Conservation (phyloP, 345 rosid species). For the Durio zibethinus region DNA sequence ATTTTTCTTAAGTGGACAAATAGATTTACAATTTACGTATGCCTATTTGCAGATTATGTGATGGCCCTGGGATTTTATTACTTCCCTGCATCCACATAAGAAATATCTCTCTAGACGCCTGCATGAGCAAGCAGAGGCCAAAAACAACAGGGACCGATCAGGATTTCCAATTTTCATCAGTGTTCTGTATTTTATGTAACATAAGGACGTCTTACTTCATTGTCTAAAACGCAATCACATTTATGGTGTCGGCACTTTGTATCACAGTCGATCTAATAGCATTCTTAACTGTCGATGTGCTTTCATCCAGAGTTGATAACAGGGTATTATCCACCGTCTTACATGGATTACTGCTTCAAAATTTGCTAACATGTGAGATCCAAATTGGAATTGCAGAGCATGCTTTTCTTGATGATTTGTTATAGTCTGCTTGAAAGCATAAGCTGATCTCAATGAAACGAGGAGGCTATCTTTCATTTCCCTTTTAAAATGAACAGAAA, state of each 20-base stretch:
- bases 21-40: background rate
- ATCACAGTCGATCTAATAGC: background rate
- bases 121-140: background rate
- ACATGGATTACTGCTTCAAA: background rate
- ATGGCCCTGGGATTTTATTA: background rate
- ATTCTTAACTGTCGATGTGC: background rate
- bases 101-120: background rate
- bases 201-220: background rate
- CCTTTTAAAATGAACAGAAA: too few relatives aligned
- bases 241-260: background rate
- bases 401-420: background rate
- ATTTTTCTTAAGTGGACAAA: background rate
- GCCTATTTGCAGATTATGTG: background rate
- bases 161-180: background rate
- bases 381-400: background rate
- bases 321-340: background rate
- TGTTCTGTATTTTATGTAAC: background rate
- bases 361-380: background rate
- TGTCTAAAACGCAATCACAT: background rate
- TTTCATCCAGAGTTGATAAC: background rate
- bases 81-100: background rate
- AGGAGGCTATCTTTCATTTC: background rate
- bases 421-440: background rate
- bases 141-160: background rate
- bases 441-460: background rate